These are phyloP conservation scores for Bruguiera parviflora DNA, from an alignment of 345 rosid genomes.

Conservation along the genomic window DNA sequence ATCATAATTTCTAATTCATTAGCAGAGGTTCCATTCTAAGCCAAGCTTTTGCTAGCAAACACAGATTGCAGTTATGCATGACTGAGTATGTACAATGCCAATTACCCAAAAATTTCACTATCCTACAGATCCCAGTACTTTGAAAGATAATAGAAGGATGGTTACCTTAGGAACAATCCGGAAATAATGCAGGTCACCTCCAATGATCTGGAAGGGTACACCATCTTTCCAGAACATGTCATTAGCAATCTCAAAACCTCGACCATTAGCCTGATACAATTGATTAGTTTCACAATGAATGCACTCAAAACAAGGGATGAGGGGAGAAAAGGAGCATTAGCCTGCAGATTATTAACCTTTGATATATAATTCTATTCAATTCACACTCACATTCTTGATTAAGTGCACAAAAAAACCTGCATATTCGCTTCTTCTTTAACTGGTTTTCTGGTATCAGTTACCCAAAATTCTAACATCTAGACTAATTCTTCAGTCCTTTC, in stretches of 20 bases:
- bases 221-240: conserved; percentile 88
- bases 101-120: neutral
- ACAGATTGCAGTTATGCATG: too few species aligned
- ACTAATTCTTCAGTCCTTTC: neutral
- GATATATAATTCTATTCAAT: too few species aligned
- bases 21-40: too few species aligned
- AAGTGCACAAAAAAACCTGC: too few species aligned
- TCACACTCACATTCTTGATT: too few species aligned
- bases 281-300: neutral
- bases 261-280: conserved; percentile 28
- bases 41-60: too few species aligned
- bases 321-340: too few species aligned
- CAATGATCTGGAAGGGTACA: conserved; percentile 63
- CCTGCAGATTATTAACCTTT: too few species aligned
- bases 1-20: too few species aligned
- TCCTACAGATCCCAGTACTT: neutral
- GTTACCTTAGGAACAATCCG: conserved; percentile 80
- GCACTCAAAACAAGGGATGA: neutral
- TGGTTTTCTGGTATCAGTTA: neutral
- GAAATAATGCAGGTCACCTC: conserved; percentile 94
- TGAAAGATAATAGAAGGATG: neutral
- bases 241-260: conserved; percentile 56
- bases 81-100: too few species aligned
- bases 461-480: neutral
- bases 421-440: neutral